A percentile compares a stretch with the other conserved stretches of the same genome.
Conservation (phyloP, 129 eudicot genomes). For the Erigeron canadensis region DNA sequence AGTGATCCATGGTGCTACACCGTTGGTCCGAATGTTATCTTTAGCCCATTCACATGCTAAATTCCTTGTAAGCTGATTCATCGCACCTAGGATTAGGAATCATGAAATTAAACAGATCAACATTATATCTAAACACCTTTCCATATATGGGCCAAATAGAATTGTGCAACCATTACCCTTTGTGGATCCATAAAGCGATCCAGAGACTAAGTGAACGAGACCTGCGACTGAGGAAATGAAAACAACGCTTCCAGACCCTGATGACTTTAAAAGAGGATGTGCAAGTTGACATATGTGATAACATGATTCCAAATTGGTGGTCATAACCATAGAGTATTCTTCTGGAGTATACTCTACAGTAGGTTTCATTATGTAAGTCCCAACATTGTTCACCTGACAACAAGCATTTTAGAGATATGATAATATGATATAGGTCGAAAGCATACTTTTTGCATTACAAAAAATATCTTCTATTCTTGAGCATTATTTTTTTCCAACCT, state of each 20-base stretch:
- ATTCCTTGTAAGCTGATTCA: no score
- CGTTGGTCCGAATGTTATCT: conserved; percentile 38
- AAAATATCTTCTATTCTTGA: no score
- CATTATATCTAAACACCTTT: no score
- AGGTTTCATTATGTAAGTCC: conserved; percentile 4
- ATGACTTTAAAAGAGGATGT: conserved; percentile 29
- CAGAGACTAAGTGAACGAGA: conserved; percentile 29
- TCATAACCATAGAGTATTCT: conserved; percentile 26
- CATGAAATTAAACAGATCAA: no score
- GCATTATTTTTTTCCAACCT: no score
- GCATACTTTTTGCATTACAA: no score
- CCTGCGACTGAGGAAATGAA: conserved; percentile 49
- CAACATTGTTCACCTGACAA: conserved; percentile 33
- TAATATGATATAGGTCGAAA: no score
- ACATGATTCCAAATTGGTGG: conserved; percentile 30
- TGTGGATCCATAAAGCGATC: conserved; percentile 55
- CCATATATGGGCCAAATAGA: background rate
- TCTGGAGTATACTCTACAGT: conserved; percentile 19
- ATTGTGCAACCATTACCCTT: conserved; percentile 42
- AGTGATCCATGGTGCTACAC: conserved; percentile 78
- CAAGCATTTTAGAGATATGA: no score
- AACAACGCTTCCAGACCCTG: conserved; percentile 26
- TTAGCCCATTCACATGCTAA: no score
- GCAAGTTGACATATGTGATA: conserved; percentile 34
- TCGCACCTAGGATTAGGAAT: no score